Evolutionary conservation across 2,329 filamentous ascomycete species (phyloP), one percentile per base, ranked within the genome.

Genomic region (Aspergillus alliaceus): DNA sequence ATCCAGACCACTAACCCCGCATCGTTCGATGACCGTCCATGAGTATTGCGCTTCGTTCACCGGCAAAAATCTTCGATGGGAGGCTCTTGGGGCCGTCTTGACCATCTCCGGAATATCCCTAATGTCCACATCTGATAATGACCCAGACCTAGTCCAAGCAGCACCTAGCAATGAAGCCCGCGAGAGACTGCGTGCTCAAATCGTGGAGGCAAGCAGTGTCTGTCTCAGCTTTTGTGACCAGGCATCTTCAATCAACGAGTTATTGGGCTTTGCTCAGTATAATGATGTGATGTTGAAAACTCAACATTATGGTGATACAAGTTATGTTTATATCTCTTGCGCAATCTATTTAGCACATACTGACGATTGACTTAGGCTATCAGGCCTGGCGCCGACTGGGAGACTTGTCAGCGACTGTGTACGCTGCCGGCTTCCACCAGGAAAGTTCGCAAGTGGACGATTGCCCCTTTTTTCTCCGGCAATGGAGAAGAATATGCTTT

Each of bases 391-490:
- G 78, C 46, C 74, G 72, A 32, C 67, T 82, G 2, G 78, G 79
- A 24, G 78, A 81, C 55, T 69, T 82, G 6, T 73, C 75, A 3
- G 75, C 75, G 35, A 80, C 79, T 0, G 66, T 81, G 1, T 80
- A 77, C 57, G 78, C 79, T 9, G 72, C 80, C 5, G 80, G 80
- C 5, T 73, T 80, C 25, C 80, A 82, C 56, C 72, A 80, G 49
- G 70, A 77, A 22, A 68, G 68, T 18, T 68, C 74, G 25, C 64
- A 64, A 15, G 51, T 54, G 7, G 59, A 67, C 1, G 59, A 65
- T 9, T 67, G 66, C 11, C 75, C 79, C 0, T 64, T 65, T 1
- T 80, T 79, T n/a, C 64, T 81, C 1, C 66, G 63, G 0, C 70
- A 79, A 46, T 69, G 80, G 52, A 69, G 78, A 24, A 69, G 71